Conservation (phyloP, 2,329 filamentous ascomycete genomes). For the Paecilomyces fulvus region DNA sequence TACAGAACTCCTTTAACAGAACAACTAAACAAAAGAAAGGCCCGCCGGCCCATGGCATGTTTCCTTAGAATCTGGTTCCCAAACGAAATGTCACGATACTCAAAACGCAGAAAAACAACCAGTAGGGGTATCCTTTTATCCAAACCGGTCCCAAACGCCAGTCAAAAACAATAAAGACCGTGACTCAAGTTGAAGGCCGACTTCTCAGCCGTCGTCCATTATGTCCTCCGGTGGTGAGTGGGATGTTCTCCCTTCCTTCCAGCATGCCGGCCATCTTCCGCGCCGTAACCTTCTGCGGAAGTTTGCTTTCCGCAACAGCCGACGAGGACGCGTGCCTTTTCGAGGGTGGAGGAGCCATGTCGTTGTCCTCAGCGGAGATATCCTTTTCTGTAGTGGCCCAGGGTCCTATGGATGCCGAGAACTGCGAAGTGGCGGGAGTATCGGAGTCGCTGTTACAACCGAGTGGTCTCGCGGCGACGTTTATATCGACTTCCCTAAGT, state of each 20-base stretch:
- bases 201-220: constrained; percentile 23
- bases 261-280: constrained; percentile 31
- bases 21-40: not conserved
- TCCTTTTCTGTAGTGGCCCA: constrained; percentile 11
- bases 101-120: not conserved
- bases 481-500: constrained; percentile 46
- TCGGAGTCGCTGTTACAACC: constrained; percentile 13
- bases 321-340: constrained; percentile 14
- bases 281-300: constrained; percentile 34
- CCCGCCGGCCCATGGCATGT: not conserved
- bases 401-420: not conserved
- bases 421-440: not conserved
- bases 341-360: constrained; percentile 17
- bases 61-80: not conserved
- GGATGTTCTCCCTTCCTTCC: constrained; percentile 39
- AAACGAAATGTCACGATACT: not conserved
- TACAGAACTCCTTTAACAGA: not conserved
- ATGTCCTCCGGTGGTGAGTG: constrained; percentile 15
- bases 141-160: not conserved
- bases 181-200: constrained; percentile 17
- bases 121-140: not conserved
- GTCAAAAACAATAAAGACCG: not conserved
- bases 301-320: constrained; percentile 26
- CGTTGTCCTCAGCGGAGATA: constrained; percentile 18
- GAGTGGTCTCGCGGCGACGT: constrained; percentile 31